These are phyloP conservation scores for Carex sylvatica DNA, from an alignment of 202 grass and related monocot species.

Conservation along the genomic window DNA sequence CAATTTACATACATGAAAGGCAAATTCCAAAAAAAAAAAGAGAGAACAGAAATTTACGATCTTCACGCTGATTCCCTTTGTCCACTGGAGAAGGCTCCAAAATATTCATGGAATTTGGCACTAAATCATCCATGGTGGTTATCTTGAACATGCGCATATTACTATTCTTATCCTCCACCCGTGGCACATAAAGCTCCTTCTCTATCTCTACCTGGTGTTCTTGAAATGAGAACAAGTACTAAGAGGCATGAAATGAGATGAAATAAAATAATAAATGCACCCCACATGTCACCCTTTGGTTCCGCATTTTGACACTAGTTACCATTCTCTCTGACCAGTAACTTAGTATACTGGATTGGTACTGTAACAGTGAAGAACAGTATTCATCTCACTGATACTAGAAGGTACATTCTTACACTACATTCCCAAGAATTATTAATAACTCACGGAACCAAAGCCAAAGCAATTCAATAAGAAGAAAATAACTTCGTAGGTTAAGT, in stretches of 20 bases:
- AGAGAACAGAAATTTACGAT: constrained; percentile 47
- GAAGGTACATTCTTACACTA: not conserved
- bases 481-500: not conserved
- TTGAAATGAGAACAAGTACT: constrained; percentile 35
- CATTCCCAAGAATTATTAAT: not conserved
- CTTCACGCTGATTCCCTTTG: constrained; percentile 51
- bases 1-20: not conserved
- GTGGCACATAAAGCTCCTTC: constrained; percentile 84
- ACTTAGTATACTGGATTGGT: not conserved
- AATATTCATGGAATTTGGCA: constrained; percentile 94
- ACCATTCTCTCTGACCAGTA: not conserved
- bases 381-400: not conserved
- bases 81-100: constrained; percentile 65
- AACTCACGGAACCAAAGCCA: not conserved
- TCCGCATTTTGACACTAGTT: not conserved
- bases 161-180: constrained; percentile 89
- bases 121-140: constrained; percentile 64
- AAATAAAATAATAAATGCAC: constrained; percentile 25
- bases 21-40: constrained; percentile 3
- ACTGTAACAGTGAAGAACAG: not conserved
- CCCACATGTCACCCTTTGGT: not conserved
- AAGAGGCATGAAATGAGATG: constrained; percentile 7
- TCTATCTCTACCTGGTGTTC: constrained; percentile 35
- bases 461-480: not conserved
- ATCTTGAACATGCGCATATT: constrained; percentile 94